Evolutionary conservation across 768 basidiomycete species (phyloP).

Genomic region (Lentinula detonsa): DNA sequence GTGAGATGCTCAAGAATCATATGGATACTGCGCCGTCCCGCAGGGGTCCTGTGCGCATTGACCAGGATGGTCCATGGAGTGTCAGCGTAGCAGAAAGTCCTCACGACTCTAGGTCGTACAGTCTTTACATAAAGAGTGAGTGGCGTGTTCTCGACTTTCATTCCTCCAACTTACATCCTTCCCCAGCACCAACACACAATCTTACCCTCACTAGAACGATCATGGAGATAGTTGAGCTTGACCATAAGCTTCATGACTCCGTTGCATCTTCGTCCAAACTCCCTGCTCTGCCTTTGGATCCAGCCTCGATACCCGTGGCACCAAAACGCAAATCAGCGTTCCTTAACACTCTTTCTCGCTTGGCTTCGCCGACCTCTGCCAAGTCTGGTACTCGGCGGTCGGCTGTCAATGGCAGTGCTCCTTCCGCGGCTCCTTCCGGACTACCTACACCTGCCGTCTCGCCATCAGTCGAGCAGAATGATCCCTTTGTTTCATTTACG

Average conservation of each 20-base stretch:
- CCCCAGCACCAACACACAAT: slow-evolving; percentile 80
- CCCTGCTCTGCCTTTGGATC: slow-evolving; percentile 58
- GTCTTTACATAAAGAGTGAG: slow-evolving; percentile 89
- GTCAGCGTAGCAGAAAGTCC: slow-evolving; percentile 86
- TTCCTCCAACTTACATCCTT: slow-evolving; percentile 13
- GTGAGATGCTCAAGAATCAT: slow-evolving; percentile 4
- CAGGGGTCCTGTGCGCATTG: slow-evolving; percentile 54
- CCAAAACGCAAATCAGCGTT: slow-evolving; percentile 78
- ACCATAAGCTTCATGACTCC: slow-evolving; percentile 68
- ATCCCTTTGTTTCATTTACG: slow-evolving; percentile 28
- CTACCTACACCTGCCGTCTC: slow-evolving; percentile 14
- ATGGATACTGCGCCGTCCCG: slow-evolving; percentile 19
- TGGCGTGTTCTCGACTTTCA: slow-evolving; percentile 20
- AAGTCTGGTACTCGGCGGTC: slow-evolving; percentile 36
- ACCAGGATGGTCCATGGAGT: slow-evolving; percentile 82
- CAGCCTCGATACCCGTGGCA: slow-evolving; percentile 40
- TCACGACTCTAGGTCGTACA: slow-evolving; percentile 66
- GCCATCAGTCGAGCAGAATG: slow-evolving; percentile 14
- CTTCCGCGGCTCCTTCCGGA: slow-evolving; percentile 11
- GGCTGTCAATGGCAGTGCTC: slow-evolving; percentile 26
- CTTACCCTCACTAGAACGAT: slow-evolving; percentile 78
- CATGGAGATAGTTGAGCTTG: slow-evolving; percentile 75
- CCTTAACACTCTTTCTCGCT: slow-evolving; percentile 78
- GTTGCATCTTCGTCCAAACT: slow-evolving; percentile 45
- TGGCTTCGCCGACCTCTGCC: slow-evolving; percentile 64